phyloP scores from a whole-genome alignment of 495 filamentous ascomycete species.

The Lepraria neglecta region DNA sequence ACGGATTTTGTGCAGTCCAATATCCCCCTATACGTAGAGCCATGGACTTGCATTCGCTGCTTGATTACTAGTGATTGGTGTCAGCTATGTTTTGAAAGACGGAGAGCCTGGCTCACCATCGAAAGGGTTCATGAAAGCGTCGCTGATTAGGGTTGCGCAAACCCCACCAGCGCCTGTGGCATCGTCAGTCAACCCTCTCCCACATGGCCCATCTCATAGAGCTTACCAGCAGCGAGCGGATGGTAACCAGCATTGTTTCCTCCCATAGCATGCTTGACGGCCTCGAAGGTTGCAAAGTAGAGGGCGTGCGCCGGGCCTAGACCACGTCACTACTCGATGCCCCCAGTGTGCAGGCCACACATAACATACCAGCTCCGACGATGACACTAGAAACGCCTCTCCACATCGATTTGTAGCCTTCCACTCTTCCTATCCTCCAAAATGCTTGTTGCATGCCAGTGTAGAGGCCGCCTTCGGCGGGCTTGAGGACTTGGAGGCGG shows the following conservation, averaged over 20 bases:
- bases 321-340: slow-evolving; percentile 30
- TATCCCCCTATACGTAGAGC: slow-evolving; percentile 83
- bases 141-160: slow-evolving; percentile 89
- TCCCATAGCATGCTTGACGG: slow-evolving; percentile 91
- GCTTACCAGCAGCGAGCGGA: slow-evolving; percentile 79
- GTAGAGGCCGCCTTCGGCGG: slow-evolving; percentile 77
- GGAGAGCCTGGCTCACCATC: slow-evolving; percentile 59
- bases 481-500: slow-evolving; percentile 93
- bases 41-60: slow-evolving; percentile 97
- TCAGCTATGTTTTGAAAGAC: slow-evolving; percentile 19
- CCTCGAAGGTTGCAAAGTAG: slow-evolving; percentile 97
- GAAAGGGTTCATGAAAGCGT: slow-evolving; percentile 99
- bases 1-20: slow-evolving; percentile 77
- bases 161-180: slow-evolving; percentile 77
- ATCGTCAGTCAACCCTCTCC: slow-evolving; percentile 18
- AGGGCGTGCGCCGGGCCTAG: slow-evolving; percentile 92
- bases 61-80: slow-evolving; percentile 70
- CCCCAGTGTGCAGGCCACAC: slow-evolving; percentile 7
- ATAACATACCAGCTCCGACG: slow-evolving; percentile 75
- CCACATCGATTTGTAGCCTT: slow-evolving; percentile 89
- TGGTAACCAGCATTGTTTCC: slow-evolving; percentile 90
- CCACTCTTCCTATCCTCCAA: slow-evolving; percentile 79
- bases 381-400: slow-evolving; percentile 94
- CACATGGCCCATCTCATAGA: neutral
- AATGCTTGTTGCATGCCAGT: slow-evolving; percentile 88